These are phyloP conservation scores for Sporodiniella umbellata DNA, from an alignment of 371 early-diverging fungal genomes.

Conservation along the genomic window DNA sequence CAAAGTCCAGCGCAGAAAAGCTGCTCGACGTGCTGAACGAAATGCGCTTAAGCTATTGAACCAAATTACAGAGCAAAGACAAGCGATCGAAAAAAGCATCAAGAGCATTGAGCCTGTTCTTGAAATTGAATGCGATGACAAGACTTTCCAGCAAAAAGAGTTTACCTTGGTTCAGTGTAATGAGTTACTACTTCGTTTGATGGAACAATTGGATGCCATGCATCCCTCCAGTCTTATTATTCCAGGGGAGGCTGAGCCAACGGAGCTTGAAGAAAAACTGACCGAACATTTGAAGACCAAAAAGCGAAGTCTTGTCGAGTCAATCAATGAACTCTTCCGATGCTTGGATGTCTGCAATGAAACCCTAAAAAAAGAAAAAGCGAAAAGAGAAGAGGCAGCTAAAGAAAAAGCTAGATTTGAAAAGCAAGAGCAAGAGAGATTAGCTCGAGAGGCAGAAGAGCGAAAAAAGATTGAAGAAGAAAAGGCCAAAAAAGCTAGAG, in stretches of 20 bases:
- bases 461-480: conserved; percentile 2
- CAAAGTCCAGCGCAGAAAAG: conserved; percentile 25
- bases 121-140: conserved; percentile 12
- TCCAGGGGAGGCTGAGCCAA: conserved; percentile 7
- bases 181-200: conserved; percentile 30
- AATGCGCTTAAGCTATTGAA: conserved; percentile 18
- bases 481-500: conserved; percentile 1
- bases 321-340: conserved; percentile 17
- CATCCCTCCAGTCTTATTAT: conserved; percentile 27
- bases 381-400: conserved; percentile 11
- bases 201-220: conserved; percentile 41
- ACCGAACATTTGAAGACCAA: conserved; percentile 26
- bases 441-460: conserved; percentile 6
- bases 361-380: conserved; percentile 5
- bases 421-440: conserved; percentile 16
- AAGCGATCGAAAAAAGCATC: conserved; percentile 16
- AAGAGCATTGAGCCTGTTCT: conserved; percentile 1
- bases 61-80: conserved; percentile 23
- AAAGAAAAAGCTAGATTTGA: conserved; percentile 11
- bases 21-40: conserved; percentile 15
- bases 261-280: conserved; percentile 17
- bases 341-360: conserved; percentile 13
- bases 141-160: conserved; percentile 17
- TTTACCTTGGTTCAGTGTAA: conserved; percentile 31
- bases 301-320: conserved; percentile 26